phyloP scores from a whole-genome alignment of 1,284 basidiomycete species.

The Neolentinus lepideus region DNA sequence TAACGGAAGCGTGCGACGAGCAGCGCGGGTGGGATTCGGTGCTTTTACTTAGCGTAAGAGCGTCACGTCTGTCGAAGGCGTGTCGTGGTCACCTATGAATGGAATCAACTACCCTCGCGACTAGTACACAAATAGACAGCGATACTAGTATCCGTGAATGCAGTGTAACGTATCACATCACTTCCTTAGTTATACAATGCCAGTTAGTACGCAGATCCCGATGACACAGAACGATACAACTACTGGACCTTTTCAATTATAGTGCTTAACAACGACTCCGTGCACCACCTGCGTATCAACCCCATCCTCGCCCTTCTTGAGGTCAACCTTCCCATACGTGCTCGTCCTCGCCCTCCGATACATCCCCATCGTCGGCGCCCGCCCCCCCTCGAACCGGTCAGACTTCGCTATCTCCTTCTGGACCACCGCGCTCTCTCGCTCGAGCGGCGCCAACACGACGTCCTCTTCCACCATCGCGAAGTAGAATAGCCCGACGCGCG shows the following conservation, averaged over 20 bases:
- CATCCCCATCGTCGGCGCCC: constrained; percentile 27
- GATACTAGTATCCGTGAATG: no score
- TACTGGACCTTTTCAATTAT: constrained; percentile 34
- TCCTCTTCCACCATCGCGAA: constrained; percentile 21
- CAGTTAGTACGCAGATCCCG: no score
- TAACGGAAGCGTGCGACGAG: no score
- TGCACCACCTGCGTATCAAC: constrained; percentile 38
- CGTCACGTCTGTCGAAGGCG: no score
- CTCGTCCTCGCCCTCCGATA: constrained; percentile 27
- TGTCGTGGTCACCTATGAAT: no score
- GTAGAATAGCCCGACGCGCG: constrained; percentile 45
- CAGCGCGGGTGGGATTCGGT: no score
- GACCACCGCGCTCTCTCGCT: constrained; percentile 33
- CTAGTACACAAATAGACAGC: no score
- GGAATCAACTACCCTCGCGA: no score
- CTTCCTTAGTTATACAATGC: no score
- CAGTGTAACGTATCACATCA: no score
- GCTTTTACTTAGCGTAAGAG: no score
- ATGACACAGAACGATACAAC: no score
- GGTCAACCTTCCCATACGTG: constrained; percentile 23
- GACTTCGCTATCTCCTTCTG: constrained; percentile 20
- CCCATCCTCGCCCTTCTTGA: constrained; percentile 25
- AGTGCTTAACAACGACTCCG: constrained; percentile 41
- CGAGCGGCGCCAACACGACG: constrained; percentile 27
- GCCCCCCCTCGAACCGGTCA: constrained; percentile 8